Base-by-base conservation (phyloP, 2,329 filamentous ascomycete species). In the Microcyclosporella mali region DNA sequence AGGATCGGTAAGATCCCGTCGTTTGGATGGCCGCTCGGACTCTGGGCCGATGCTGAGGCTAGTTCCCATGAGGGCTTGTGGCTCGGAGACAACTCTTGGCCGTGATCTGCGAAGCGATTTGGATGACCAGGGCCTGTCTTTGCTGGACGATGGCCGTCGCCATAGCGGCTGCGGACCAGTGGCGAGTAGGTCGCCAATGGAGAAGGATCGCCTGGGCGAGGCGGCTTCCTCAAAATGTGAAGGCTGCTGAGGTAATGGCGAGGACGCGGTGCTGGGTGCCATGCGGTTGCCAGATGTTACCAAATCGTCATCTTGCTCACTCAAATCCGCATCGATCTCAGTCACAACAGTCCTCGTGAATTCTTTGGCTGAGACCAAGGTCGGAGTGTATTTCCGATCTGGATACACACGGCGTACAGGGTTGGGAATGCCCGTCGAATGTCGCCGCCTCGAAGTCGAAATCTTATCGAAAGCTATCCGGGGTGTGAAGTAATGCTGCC, bases 201-300 rank as follows among this genome's bases (percentile, higher is more conserved):
- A 75, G 63, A 76, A 75, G 44, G 73, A 74, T 40, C 70, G 68
- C 43, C 67, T 62, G 15, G 67, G 60, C 46, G 58, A 59, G 42
- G 58, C 50, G 34, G 56, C 51, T 46, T 62, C 53, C 39, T 51
- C 49, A 29, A 55, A 52, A 19, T 46, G 45, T 18, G 49, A n/a
- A 21, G 30, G 36, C 12, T 46, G 40, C 18, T 30, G 28, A 17
- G 56, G 52, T 40, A 61, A 47, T 11, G 56, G 56, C 41, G 56
- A 58, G 1, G 58, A 56, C 37, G 53, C 49, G 11, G 50, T 48
- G 43, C 52, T 57, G 17, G 56, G 41, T 14, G 45, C 34, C 28
- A 48, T 32, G 15, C 34, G 11, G 19, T 15, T 27, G 29, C 36
- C 46, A 33, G 47, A 39, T 12, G 37, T 35, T 43, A 32, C 41